phyloP scores from a whole-genome alignment of 2,329 filamentous ascomycete genomes.

The Didymella lethalis region DNA sequence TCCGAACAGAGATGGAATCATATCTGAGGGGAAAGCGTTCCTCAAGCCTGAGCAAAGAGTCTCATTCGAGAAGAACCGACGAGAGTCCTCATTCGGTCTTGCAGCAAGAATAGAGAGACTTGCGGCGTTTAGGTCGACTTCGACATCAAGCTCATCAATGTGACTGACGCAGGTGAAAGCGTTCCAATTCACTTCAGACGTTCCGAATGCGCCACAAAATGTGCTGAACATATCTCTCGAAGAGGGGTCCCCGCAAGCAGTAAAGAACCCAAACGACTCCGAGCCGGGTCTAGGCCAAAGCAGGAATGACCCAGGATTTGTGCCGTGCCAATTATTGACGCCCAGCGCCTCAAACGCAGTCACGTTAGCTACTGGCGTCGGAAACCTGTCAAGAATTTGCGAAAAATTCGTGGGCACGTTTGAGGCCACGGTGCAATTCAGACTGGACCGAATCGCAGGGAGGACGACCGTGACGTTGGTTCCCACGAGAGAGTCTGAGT shows the following conservation, averaged over 20 bases:
- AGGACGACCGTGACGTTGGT: background rate
- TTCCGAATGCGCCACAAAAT: background rate
- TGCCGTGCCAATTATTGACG: background rate
- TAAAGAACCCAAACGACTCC: background rate
- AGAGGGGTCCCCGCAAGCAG: background rate
- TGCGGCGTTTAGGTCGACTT: background rate
- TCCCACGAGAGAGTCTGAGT: too few relatives aligned
- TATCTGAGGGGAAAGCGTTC: background rate
- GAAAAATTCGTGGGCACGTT: background rate
- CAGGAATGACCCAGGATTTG: background rate
- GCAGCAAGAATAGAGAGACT: background rate
- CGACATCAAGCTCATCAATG: background rate
- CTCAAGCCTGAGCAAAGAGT: background rate
- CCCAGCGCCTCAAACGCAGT: background rate
- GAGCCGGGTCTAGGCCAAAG: background rate
- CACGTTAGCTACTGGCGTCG: background rate
- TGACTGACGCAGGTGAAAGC: background rate
- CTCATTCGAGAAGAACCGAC: background rate
- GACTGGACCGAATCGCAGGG: background rate
- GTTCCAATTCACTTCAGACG: background rate
- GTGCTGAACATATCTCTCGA: background rate
- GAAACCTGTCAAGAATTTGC: background rate
- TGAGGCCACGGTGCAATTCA: background rate
- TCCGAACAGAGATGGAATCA: background rate
- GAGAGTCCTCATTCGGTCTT: background rate